Conservation (phyloP, 805 yeast species). For the Nakazawaea molendinolei region DNA sequence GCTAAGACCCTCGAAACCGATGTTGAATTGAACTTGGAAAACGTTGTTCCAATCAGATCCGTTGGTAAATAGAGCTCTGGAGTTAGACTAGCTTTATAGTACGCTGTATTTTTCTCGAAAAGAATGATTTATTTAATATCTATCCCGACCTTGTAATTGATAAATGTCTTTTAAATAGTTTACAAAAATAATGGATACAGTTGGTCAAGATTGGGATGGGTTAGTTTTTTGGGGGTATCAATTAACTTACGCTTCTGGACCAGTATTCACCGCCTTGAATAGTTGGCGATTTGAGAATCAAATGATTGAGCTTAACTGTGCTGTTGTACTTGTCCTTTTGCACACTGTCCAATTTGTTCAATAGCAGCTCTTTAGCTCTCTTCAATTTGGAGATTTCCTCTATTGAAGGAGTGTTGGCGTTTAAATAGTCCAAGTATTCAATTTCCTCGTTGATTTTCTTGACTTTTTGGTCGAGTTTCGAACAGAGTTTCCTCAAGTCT, state of each 20-base stretch:
- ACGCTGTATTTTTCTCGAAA: not conserved
- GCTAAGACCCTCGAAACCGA: not conserved
- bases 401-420: slow-evolving; percentile 4
- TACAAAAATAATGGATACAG: no score
- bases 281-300: slow-evolving; percentile 7
- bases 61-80: slow-evolving; percentile 1
- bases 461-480: slow-evolving; percentile 3
- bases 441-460: slow-evolving; percentile 9
- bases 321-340: slow-evolving; percentile 10
- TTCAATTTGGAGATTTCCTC: slow-evolving; percentile 10
- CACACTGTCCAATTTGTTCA: slow-evolving; percentile 8
- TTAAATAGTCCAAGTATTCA: slow-evolving; percentile 10
- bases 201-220: not conserved
- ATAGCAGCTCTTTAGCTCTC: slow-evolving; percentile 10
- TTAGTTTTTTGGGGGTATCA: not conserved
- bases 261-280: slow-evolving; percentile 12
- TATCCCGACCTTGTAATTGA: no score
- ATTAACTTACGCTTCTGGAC: slow-evolving; percentile 10
- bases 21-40: slow-evolving; percentile 6
- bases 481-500: slow-evolving; percentile 3
- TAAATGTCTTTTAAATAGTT: no score
- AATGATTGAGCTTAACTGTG: slow-evolving; percentile 10
- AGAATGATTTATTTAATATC: no score
- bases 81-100: not conserved
- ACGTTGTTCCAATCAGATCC: slow-evolving; percentile 11